A percentile compares a stretch with the other conserved stretches of the same genome.
Conservation (phyloP, 768 basidiomycete species). For the Tylopilus intermedius region DNA sequence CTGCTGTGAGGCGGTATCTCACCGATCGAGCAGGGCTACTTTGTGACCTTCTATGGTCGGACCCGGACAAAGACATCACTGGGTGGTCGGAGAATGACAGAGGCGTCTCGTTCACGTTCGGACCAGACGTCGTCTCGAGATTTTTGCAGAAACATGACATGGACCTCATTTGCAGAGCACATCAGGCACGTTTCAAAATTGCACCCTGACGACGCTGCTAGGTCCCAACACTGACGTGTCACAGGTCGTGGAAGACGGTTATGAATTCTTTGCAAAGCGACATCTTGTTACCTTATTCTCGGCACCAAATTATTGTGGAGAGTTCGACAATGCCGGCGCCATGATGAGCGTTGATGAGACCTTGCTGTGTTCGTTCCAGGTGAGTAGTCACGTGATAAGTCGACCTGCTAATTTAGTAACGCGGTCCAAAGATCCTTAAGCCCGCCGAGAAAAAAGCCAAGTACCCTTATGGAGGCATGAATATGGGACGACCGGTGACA, state of each 20-base stretch:
- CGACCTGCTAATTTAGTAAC: neutral
- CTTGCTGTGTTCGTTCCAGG: slow-evolving; percentile 95
- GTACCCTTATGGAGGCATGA: slow-evolving; percentile 83
- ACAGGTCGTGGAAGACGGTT: slow-evolving; percentile 97
- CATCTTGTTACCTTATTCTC: slow-evolving; percentile 96
- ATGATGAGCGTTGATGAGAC: slow-evolving; percentile 99
- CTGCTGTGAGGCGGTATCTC: neutral
- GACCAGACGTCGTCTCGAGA: slow-evolving; percentile 94
- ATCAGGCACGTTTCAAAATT: slow-evolving; percentile 63
- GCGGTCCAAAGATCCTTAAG: slow-evolving; percentile 75
- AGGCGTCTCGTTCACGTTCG: slow-evolving; percentile 98
- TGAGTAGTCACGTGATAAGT: slow-evolving; percentile 33
- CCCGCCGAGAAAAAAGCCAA: slow-evolving; percentile 99
- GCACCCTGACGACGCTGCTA: neutral
- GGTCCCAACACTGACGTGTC: slow-evolving; percentile 1
- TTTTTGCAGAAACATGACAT: slow-evolving; percentile 99
- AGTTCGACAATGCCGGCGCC: slow-evolving; percentile 98
- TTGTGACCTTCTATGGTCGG: slow-evolving; percentile 97
- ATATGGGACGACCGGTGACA: slow-evolving; percentile 84
- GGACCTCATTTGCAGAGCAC: slow-evolving; percentile 97
- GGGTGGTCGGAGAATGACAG: slow-evolving; percentile 99
- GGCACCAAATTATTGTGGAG: slow-evolving; percentile 91
- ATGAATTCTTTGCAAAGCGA: slow-evolving; percentile 98
- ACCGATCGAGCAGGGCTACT: slow-evolving; percentile 59
- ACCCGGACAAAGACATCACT: slow-evolving; percentile 98